phyloP scores from a whole-genome alignment of 257 asterid genomes.

The Jasminum sambac region DNA sequence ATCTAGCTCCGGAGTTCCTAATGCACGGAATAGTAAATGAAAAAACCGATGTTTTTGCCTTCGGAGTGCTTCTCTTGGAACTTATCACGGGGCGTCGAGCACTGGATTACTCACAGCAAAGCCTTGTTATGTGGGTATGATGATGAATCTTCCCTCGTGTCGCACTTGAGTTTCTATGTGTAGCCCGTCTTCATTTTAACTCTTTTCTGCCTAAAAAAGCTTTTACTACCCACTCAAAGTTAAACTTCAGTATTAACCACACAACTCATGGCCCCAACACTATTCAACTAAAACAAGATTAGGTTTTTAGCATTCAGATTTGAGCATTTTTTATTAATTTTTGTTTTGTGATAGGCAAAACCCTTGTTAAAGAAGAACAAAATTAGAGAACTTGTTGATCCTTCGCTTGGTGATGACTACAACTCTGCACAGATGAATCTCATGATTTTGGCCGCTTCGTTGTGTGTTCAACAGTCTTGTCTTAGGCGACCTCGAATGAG shows the following conservation, averaged over 20 bases:
- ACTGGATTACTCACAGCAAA: constrained; percentile 86
- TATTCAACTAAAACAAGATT: too few relatives aligned
- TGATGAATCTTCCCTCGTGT: background rate
- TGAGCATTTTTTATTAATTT: background rate
- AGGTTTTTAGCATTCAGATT: too few relatives aligned
- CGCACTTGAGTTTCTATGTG: background rate
- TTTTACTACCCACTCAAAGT: too few relatives aligned
- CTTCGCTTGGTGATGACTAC: constrained; percentile 58
- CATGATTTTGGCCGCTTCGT: constrained; percentile 68
- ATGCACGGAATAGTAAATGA: constrained; percentile 97
- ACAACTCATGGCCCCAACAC: too few relatives aligned
- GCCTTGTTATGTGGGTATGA: constrained; percentile 95
- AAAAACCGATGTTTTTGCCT: constrained; percentile 84
- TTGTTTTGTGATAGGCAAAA: constrained; percentile 54
- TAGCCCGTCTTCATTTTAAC: too few relatives aligned
- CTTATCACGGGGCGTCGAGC: constrained; percentile 95
- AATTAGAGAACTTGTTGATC: constrained; percentile 74
- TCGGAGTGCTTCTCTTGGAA: constrained; percentile 81
- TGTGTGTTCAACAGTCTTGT: constrained; percentile 86
- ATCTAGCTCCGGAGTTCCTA: constrained; percentile 89
- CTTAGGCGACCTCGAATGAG: constrained; percentile 77
- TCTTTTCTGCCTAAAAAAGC: too few relatives aligned
- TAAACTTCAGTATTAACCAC: too few relatives aligned
- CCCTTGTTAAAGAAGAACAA: constrained; percentile 86
- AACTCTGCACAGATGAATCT: constrained; percentile 70